Conservation (phyloP, 495 filamentous ascomycete genomes). For the Aspergillus diversus region DNA sequence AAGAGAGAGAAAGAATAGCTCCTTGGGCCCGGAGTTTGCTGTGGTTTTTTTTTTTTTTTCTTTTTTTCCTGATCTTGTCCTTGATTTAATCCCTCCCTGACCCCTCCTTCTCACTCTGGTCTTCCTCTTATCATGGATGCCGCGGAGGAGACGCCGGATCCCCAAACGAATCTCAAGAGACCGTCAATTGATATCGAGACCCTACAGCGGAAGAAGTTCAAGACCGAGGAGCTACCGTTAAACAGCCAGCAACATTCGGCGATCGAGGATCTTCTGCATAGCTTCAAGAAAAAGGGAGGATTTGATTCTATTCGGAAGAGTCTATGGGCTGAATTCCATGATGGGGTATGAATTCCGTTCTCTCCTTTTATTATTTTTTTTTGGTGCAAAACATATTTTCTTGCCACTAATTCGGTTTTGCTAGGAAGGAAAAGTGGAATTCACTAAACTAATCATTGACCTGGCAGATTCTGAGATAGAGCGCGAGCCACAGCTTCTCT, state of each 20-base stretch:
- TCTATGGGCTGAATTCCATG: constrained; percentile 78
- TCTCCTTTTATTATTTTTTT: constrained; percentile 9
- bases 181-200: constrained; percentile 39
- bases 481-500: constrained; percentile 73
- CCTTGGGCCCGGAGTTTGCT: constrained; percentile 6
- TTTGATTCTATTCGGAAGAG: constrained; percentile 84
- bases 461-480: constrained; percentile 83
- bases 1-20: neutral
- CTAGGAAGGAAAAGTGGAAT: constrained; percentile 68
- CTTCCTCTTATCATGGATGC: constrained; percentile 44
- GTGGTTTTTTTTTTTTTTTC: constrained; percentile 34
- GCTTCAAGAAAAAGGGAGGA: constrained; percentile 88
- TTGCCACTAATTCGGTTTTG: constrained; percentile 25
- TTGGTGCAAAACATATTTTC: constrained; percentile 14
- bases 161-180: constrained; percentile 31
- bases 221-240: constrained; percentile 81
- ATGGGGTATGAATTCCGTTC: constrained; percentile 58
- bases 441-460: constrained; percentile 67
- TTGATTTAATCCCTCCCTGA: neutral
- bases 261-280: constrained; percentile 77
- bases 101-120: constrained; percentile 4
- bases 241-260: constrained; percentile 69
- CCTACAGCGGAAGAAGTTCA: constrained; percentile 69
- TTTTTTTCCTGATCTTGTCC: neutral
- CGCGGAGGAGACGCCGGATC: constrained; percentile 40